A percentile compares a stretch with the other conserved stretches of the same genome.
phyloP scores from a whole-genome alignment of 2,329 filamentous ascomycete genomes.

The Calonectria pseudoreteaudii region DNA sequence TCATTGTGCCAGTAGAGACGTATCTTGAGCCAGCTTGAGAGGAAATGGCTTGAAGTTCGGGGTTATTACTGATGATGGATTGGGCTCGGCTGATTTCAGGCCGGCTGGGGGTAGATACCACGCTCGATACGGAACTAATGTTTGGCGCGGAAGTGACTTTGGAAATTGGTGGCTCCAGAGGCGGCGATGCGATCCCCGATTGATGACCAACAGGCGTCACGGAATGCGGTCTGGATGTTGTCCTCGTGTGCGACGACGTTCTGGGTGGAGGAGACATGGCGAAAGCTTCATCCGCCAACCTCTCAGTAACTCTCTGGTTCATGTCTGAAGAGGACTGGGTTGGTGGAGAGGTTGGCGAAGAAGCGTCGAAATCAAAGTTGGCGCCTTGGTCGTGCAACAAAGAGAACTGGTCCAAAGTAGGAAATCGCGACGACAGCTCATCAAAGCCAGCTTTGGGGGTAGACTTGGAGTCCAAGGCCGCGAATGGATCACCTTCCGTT shows the following conservation, averaged over 20 bases:
- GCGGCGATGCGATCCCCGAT: conserved; percentile 38
- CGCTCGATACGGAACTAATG: conserved; percentile 2
- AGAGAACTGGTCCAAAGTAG: conserved; percentile 92
- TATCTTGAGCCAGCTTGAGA: conserved; percentile 55
- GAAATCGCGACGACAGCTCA: conserved; percentile 87
- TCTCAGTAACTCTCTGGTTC: conserved; percentile 77
- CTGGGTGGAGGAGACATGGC: conserved; percentile 53
- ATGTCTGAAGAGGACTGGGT: conserved; percentile 59
- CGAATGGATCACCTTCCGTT: conserved; percentile 85
- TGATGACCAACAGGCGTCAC: conserved; percentile 43
- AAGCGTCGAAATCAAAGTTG: conserved; percentile 86
- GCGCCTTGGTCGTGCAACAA: conserved; percentile 85
- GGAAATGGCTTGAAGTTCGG: conserved; percentile 70
- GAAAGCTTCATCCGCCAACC: conserved; percentile 88
- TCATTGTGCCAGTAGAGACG: conserved; percentile 82
- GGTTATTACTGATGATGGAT: conserved; percentile 72
- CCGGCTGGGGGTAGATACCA: conserved; percentile 55
- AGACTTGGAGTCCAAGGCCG: conserved; percentile 79
- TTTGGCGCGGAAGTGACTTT: conserved; percentile 54
- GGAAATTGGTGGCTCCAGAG: conserved; percentile 47
- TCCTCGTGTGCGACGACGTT: conserved; percentile 32
- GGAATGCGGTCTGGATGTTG: conserved; percentile 46
- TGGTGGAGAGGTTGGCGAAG: conserved; percentile 60
- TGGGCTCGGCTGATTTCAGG: conserved; percentile 70
- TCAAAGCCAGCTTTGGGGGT: conserved; percentile 69